Percentiles rank a stretch among this genome's conserved stretches.
Evolutionary conservation across 306 rosid genomes (phyloP).

Genomic region (Rubus idaeus): DNA sequence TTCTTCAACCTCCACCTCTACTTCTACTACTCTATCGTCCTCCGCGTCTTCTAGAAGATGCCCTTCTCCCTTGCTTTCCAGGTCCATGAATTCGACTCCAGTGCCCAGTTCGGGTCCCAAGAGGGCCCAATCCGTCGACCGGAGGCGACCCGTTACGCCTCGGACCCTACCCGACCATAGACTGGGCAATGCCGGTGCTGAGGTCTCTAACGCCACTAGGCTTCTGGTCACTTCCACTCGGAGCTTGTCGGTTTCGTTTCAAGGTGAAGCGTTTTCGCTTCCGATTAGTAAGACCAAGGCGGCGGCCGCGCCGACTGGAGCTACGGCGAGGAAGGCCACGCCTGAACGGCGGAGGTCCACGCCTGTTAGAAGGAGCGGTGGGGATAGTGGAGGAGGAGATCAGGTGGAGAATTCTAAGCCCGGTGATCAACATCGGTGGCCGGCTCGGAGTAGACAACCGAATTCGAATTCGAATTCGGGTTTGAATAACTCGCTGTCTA

Average conservation of each 20-base stretch:
- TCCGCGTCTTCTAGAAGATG: conserved; percentile 72
- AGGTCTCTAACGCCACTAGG: conserved; percentile 67
- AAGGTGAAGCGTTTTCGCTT: conserved; percentile 90
- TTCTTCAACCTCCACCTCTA: conserved; percentile 49
- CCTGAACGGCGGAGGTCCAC: conserved; percentile 88
- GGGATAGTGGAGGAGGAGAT: conserved; percentile 34
- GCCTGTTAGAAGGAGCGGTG: conserved; percentile 43
- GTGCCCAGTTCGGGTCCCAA: conserved; percentile 48
- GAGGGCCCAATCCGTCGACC: conserved; percentile 86
- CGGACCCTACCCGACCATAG: conserved; percentile 49
- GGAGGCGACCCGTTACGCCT: conserved; percentile 56
- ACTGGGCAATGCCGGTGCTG: conserved; percentile 47
- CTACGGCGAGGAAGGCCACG: conserved; percentile 61
- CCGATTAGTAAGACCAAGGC: conserved; percentile 92
- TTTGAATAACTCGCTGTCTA: conserved; percentile 32
- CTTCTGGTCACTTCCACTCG: conserved; percentile 88
- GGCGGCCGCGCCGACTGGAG: conserved; percentile 41
- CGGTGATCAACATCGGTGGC: conserved; percentile 89
- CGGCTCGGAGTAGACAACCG: conserved; percentile 58
- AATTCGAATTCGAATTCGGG: conserved; percentile 26
- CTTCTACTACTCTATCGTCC: conserved; percentile 38
- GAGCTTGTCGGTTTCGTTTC: conserved; percentile 95
- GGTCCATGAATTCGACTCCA: conserved; percentile 79
- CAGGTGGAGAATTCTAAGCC: conserved; percentile 81
- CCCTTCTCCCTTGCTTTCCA: conserved; percentile 82